phyloP scores from a whole-genome alignment of 768 basidiomycete species.

The Rhodotorula diobovata region DNA sequence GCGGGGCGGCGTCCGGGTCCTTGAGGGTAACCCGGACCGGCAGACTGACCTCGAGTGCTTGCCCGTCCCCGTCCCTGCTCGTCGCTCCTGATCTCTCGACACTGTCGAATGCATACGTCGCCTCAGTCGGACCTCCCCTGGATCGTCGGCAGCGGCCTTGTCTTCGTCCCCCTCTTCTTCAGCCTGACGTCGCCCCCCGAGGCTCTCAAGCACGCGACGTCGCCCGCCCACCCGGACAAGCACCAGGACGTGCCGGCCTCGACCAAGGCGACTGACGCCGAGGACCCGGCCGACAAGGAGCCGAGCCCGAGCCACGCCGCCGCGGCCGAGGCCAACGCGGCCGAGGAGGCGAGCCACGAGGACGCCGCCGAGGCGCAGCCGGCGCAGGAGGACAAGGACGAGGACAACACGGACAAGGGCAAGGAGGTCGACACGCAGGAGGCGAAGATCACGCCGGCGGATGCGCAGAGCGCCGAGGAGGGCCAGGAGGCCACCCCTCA shows the following conservation, averaged over 20 bases:
- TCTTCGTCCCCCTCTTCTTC: conserved; percentile 18
- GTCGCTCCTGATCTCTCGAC: too few species aligned
- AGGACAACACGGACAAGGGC: not conserved
- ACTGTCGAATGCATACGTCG: not conserved
- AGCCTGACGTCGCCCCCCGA: conserved; percentile 16
- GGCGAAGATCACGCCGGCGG: not conserved
- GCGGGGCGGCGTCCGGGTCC: too few species aligned
- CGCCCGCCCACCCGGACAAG: not conserved
- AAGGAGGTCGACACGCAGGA: not conserved
- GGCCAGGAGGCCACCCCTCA: not conserved
- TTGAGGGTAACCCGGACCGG: not conserved
- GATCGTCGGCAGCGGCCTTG: conserved; percentile 6
- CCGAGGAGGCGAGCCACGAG: not conserved
- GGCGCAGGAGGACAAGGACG: conserved; percentile 1
- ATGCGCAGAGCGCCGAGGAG: not conserved
- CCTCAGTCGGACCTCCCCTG: conserved; percentile 11
- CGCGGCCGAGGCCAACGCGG: not conserved
- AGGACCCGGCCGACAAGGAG: conserved; percentile 4
- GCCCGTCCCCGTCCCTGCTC: too few species aligned
- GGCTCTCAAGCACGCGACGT: conserved; percentile 1
- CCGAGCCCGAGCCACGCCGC: not conserved
- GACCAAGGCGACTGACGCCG: not conserved
- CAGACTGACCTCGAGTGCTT: too few species aligned
- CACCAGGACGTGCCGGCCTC: not conserved
- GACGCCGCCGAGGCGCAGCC: not conserved